Conservation (phyloP, 1,284 basidiomycete genomes). For the Leccinum fuscescens region DNA sequence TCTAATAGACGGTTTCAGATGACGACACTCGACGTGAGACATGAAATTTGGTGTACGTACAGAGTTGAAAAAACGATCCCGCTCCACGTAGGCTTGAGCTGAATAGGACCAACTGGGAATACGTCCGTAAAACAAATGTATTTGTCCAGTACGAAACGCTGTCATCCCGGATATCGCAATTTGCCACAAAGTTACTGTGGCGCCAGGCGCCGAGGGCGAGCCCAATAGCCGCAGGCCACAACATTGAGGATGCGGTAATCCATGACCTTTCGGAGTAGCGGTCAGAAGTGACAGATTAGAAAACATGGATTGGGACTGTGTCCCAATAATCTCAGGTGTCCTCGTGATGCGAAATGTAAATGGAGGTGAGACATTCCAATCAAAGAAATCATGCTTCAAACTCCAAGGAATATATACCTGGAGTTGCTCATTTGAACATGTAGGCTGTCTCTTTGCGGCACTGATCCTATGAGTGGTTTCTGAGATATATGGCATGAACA, state of each 20-base stretch:
- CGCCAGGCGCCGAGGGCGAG: background rate
- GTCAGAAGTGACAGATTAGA: background rate
- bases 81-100: background rate
- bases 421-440: background rate
- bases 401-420: background rate
- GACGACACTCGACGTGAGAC: constrained; percentile 7
- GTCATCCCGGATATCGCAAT: background rate
- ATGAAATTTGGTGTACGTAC: background rate
- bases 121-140: background rate
- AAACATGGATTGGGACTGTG: background rate
- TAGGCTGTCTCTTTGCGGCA: background rate
- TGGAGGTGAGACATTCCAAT: background rate
- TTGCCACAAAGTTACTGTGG: background rate
- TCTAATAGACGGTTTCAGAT: constrained; percentile 7
- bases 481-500: background rate
- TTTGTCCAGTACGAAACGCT: background rate
- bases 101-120: background rate
- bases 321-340: background rate
- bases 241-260: background rate
- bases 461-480: background rate
- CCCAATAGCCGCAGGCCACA: background rate
- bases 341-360: background rate
- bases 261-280: background rate
- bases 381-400: background rate
- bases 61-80: background rate